Evolutionary conservation across 441 rosid genomes (phyloP), one percentile per base, ranked within the genome.

Genomic region (Pelargonium australe): DNA sequence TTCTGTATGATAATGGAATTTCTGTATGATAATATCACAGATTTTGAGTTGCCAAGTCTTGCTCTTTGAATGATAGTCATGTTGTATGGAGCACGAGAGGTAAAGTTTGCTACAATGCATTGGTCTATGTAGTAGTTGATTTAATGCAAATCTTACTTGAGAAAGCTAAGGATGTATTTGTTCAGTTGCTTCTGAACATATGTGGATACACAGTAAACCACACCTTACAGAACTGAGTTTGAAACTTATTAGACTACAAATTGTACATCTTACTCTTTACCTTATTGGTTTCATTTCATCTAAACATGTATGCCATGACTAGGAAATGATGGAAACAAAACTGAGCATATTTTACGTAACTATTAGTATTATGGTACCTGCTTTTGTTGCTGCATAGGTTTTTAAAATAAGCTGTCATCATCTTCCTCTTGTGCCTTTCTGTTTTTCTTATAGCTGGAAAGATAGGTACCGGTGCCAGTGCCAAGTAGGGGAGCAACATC

Each of bases 401-500:
- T 16, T 20, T 64, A 66, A 31, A 65, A 47, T 20, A 76, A 62
- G 68, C 45, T 28, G 16, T 67, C 69, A 16, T 74, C 81, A 14
- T 55, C 70, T 7, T 65, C 74, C 44, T 45, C 71, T 4, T 75
- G 5, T 25, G 47, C 67, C 61, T 68, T 83, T 70, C 53, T 80
- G 58, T 88, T 83, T 4, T 72, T 75, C 66, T 69, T 82, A 70
- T 83, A 82, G 70, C 83, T 84, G 1, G 85, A 80, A 25, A 86
- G 79, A 65, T 74, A 73, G n/a, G 82, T 65, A 1, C 79, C 70
- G 63, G 23, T 20, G 23, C 23, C 23, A 20, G 68, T 74, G 61
- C 84, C 80, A 1, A 90, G 87, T 3, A 87, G 78, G 4, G 92
- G 91, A 68, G 80, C 82, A 16, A 71, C 80, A 4, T 85, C 90